phyloP scores from a whole-genome alignment of 2,329 filamentous ascomycete genomes.

The Phoma sp. region DNA sequence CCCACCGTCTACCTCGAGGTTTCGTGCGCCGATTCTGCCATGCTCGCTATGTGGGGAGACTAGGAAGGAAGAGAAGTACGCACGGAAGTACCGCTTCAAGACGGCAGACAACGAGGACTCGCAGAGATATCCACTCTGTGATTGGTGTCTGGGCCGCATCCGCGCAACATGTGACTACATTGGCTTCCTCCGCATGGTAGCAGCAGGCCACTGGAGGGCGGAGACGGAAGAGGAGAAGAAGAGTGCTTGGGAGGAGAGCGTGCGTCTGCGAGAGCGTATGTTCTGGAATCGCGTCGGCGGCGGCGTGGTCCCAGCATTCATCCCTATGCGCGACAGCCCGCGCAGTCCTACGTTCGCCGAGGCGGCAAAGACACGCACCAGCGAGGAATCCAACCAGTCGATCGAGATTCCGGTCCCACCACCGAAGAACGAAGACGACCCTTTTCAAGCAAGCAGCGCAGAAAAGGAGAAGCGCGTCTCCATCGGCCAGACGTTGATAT shows the following conservation, averaged over 20 bases:
- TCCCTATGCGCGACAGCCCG: slow-evolving; percentile 43
- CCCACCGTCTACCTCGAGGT: slow-evolving; percentile 55
- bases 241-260: slow-evolving; percentile 92
- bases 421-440: slow-evolving; percentile 42
- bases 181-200: slow-evolving; percentile 87
- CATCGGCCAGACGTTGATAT: slow-evolving; percentile 47
- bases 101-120: slow-evolving; percentile 86
- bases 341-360: slow-evolving; percentile 40
- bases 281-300: slow-evolving; percentile 95
- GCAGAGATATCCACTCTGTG: slow-evolving; percentile 87
- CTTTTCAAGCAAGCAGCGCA: slow-evolving; percentile 35
- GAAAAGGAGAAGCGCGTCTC: slow-evolving; percentile 43
- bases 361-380: slow-evolving; percentile 31
- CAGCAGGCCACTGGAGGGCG: slow-evolving; percentile 88
- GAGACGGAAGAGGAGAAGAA: slow-evolving; percentile 84
- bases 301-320: slow-evolving; percentile 76
- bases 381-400: slow-evolving; percentile 33
- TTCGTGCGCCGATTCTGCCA: slow-evolving; percentile 64
- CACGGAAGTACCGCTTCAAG: slow-evolving; percentile 85
- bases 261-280: slow-evolving; percentile 89
- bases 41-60: slow-evolving; percentile 90
- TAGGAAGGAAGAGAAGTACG: slow-evolving; percentile 71
- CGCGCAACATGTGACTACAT: slow-evolving; percentile 91
- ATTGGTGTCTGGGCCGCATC: slow-evolving; percentile 82
- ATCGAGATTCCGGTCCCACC: slow-evolving; percentile 23